Conservation (phyloP, 2,329 filamentous ascomycete genomes). For the Microcera coccophila region DNA sequence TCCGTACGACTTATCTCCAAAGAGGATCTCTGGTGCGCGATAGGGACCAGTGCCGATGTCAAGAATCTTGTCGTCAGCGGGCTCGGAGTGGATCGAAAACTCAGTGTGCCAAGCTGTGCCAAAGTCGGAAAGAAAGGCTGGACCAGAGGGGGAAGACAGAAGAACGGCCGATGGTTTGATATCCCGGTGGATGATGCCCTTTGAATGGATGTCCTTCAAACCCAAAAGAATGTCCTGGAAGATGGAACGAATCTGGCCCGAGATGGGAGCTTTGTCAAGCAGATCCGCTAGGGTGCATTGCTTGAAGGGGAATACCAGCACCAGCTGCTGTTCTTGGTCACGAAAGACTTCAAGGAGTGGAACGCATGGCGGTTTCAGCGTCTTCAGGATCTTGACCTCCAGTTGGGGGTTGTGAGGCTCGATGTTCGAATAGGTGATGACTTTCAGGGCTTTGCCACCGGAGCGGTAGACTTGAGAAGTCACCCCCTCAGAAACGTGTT, state of each 20-base stretch:
- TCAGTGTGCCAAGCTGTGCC: slow-evolving; percentile 80
- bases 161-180: slow-evolving; percentile 90
- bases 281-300: slow-evolving; percentile 68
- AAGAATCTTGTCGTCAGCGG: slow-evolving; percentile 69
- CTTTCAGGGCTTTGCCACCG: slow-evolving; percentile 67
- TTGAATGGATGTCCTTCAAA: slow-evolving; percentile 65
- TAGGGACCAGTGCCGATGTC: slow-evolving; percentile 94
- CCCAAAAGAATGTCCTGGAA: slow-evolving; percentile 67
- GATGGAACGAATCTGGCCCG: slow-evolving; percentile 37
- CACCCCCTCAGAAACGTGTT: slow-evolving; percentile 60
- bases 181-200: slow-evolving; percentile 85
- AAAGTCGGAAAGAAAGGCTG: slow-evolving; percentile 83
- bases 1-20: slow-evolving; percentile 73
- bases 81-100: slow-evolving; percentile 58
- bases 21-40: slow-evolving; percentile 83
- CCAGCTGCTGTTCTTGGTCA: slow-evolving; percentile 65
- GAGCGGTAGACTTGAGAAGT: slow-evolving; percentile 82
- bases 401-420: slow-evolving; percentile 79
- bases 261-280: slow-evolving; percentile 47
- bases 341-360: slow-evolving; percentile 70
- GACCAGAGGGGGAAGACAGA: slow-evolving; percentile 61
- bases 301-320: slow-evolving; percentile 83
- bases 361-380: slow-evolving; percentile 56
- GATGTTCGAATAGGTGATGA: slow-evolving; percentile 70
- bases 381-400: slow-evolving; percentile 70